These are phyloP conservation scores for Sphenostylis stenocarpa DNA, from an alignment of 306 rosid genomes.

Conservation along the genomic window DNA sequence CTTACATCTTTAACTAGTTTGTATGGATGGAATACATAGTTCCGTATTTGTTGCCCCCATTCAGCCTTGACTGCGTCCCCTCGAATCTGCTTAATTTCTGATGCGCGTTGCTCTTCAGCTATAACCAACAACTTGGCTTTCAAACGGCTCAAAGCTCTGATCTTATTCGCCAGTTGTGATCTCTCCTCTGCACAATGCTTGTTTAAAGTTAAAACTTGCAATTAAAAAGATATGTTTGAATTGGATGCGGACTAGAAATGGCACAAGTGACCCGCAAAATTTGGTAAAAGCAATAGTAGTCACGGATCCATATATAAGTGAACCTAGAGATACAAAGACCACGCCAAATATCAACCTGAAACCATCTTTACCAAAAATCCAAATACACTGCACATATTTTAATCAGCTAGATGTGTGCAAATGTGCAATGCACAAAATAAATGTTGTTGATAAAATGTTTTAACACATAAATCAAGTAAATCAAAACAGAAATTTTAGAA, in stretches of 20 bases:
- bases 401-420: background rate
- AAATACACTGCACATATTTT: background rate
- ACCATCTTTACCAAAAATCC: background rate
- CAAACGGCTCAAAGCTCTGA: conserved; percentile 80
- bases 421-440: background rate
- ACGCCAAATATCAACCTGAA: background rate
- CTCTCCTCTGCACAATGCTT: conserved; percentile 77
- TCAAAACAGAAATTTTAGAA: background rate
- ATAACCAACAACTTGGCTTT: conserved; percentile 89
- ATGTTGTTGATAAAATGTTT: background rate
- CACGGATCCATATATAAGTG: background rate
- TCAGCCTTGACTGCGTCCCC: conserved; percentile 95
- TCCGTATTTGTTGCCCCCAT: conserved; percentile 98
- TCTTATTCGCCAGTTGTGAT: conserved; percentile 86
- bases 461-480: background rate
- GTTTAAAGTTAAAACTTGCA: conserved; percentile 13
- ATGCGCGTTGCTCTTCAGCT: conserved; percentile 86
- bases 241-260: background rate
- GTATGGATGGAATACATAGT: conserved; percentile 95
- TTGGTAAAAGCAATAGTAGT: background rate
- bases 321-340: background rate
- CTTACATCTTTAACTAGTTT: conserved; percentile 93
- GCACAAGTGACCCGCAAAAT: background rate
- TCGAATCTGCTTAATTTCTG: conserved; percentile 89
- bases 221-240: background rate